Evolutionary conservation across 768 basidiomycete genomes (phyloP).

Genomic region (Lactarius hengduanensis): DNA sequence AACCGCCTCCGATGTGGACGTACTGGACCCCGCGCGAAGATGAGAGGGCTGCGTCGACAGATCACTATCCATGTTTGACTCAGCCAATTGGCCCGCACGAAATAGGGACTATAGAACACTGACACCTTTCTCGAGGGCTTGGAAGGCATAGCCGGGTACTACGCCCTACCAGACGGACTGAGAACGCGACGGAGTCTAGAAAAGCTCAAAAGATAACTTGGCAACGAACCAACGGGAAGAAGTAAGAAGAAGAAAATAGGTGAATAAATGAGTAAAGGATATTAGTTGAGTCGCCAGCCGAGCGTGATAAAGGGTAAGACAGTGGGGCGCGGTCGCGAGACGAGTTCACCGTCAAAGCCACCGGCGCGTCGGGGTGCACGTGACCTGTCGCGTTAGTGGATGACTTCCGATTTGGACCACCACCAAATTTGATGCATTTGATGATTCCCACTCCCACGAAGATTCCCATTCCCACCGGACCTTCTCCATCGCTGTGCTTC

Average conservation of each 20-base stretch:
- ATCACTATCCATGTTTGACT: constrained; percentile 12
- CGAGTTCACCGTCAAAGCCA: constrained; percentile 11
- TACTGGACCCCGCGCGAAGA: background rate
- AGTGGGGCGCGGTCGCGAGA: background rate
- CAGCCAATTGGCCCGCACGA: background rate
- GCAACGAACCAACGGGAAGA: background rate
- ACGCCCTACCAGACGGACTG: background rate
- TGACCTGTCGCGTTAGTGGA: constrained; percentile 1
- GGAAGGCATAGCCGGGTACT: background rate
- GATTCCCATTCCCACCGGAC: too few relatives aligned
- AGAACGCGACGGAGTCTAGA: background rate
- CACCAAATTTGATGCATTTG: too few relatives aligned
- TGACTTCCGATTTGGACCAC: too few relatives aligned
- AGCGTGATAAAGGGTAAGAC: background rate
- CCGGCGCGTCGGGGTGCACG: constrained; percentile 20
- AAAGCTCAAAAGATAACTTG: background rate
- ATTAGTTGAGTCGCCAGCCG: background rate
- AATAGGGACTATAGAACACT: constrained; percentile 9
- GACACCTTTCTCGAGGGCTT: constrained; percentile 14
- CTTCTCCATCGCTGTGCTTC: too few relatives aligned
- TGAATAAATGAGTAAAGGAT: background rate
- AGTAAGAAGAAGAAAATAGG: background rate
- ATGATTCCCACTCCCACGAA: too few relatives aligned
- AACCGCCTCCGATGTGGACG: background rate
- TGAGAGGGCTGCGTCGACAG: constrained; percentile 7